These are phyloP conservation scores for Bipolaris bicolor DNA, from an alignment of 2,329 filamentous ascomycete species.

Conservation along the genomic window DNA sequence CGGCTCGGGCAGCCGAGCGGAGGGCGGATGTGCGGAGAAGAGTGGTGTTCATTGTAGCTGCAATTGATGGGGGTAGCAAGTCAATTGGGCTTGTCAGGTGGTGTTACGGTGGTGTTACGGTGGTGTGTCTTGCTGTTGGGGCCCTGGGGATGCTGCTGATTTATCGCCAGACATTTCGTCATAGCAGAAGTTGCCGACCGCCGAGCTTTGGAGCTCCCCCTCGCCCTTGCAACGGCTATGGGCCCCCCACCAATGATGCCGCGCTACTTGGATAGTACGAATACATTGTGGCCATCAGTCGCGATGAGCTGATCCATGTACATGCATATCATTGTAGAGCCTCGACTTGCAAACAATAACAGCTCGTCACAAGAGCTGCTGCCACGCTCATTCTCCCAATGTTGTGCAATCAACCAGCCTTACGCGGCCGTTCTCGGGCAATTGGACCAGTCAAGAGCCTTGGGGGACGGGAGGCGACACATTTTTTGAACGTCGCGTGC, in stretches of 20 bases:
- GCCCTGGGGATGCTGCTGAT: conserved; percentile 19
- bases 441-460: conserved; percentile 9
- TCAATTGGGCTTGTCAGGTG: conserved; percentile 30
- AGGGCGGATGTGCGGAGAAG: conserved; percentile 74
- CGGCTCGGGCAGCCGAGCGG: conserved; percentile 74
- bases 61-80: conserved; percentile 19
- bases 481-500: conserved; percentile 31
- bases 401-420: conserved; percentile 19
- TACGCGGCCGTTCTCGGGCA: conserved; percentile 22
- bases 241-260: conserved; percentile 21
- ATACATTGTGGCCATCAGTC: neutral
- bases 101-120: conserved; percentile 9
- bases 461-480: conserved; percentile 14
- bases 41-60: conserved; percentile 71
- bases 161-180: conserved; percentile 35
- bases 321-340: neutral
- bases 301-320: neutral
- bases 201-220: conserved; percentile 27
- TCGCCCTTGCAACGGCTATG: conserved; percentile 9
- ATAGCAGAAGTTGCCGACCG: conserved; percentile 25
- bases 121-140: conserved; percentile 6
- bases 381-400: neutral
- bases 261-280: neutral
- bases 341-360: neutral
- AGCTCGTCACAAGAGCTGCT: neutral